phyloP scores from a whole-genome alignment of 176 grass and related monocot species.

The Avena eriantha region DNA sequence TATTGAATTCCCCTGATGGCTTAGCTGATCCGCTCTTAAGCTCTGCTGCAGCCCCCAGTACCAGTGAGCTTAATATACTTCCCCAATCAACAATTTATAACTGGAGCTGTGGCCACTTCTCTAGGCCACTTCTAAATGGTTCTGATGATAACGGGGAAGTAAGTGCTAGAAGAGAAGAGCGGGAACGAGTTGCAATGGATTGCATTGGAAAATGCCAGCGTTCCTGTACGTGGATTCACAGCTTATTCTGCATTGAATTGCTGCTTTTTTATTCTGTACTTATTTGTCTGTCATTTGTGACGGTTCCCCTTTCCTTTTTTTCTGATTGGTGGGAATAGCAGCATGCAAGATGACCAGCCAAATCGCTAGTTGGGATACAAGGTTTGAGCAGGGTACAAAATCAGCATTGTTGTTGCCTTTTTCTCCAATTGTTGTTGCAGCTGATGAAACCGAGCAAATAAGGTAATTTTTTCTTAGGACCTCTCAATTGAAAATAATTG shows the following conservation, averaged over 20 bases:
- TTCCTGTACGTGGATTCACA: conserved; percentile 69
- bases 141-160: conserved; percentile 88
- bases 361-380: conserved; percentile 97
- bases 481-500: not conserved
- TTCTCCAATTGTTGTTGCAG: conserved; percentile 82
- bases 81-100: conserved; percentile 90
- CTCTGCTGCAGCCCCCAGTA: conserved; percentile 49
- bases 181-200: conserved; percentile 75
- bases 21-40: conserved; percentile 81
- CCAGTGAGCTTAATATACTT: conserved; percentile 59
- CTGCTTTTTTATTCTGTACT: conserved; percentile 38
- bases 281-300: conserved; percentile 39
- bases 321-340: conserved; percentile 47
- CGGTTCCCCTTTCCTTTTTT: conserved; percentile 19
- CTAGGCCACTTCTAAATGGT: conserved; percentile 80
- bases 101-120: conserved; percentile 99
- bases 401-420: conserved; percentile 83
- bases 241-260: conserved; percentile 9
- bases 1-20: conserved; percentile 80
- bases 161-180: conserved; percentile 82
- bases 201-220: conserved; percentile 83
- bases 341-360: conserved; percentile 90
- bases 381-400: conserved; percentile 86
- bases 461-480: conserved; percentile 47
- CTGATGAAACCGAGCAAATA: conserved; percentile 95